These are phyloP conservation scores for Nitzschia sp. DNA, from an alignment of 108 stramenopile species.

Conservation along the genomic window DNA sequence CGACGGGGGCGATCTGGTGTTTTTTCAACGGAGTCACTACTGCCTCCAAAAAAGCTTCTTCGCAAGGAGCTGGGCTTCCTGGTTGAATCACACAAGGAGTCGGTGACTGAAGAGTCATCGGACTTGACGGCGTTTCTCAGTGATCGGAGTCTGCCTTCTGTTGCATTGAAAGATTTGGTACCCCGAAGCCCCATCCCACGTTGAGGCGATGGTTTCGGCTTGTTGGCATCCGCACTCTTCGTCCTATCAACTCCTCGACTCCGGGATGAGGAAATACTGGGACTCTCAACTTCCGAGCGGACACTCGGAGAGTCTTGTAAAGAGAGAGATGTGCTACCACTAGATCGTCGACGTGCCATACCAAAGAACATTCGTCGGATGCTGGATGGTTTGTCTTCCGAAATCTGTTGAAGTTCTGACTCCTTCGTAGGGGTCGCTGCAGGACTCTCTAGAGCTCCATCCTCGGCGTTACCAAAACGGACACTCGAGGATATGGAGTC, in stretches of 20 bases:
- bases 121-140: background rate
- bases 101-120: background rate
- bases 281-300: too few species aligned
- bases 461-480: too few species aligned
- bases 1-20: background rate
- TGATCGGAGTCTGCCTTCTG: background rate
- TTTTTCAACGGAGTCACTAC: background rate
- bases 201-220: background rate
- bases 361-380: too few species aligned
- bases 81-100: background rate
- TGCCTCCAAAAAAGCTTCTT: background rate
- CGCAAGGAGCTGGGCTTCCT: background rate
- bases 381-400: too few species aligned
- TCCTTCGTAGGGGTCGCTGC: too few species aligned
- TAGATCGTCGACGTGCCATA: too few species aligned
- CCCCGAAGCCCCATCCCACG: constrained; percentile 3
- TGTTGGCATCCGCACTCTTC: constrained; percentile 1
- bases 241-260: constrained; percentile 10
- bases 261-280: background rate
- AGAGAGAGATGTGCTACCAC: too few species aligned
- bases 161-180: background rate
- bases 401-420: too few species aligned
- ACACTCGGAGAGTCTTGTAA: too few species aligned
- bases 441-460: too few species aligned
- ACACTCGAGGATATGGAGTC: too few species aligned